Percentiles rank a stretch among this genome's conserved stretches.
phyloP scores from a whole-genome alignment of 75 land plant species.

The Gnetum montanum region DNA sequence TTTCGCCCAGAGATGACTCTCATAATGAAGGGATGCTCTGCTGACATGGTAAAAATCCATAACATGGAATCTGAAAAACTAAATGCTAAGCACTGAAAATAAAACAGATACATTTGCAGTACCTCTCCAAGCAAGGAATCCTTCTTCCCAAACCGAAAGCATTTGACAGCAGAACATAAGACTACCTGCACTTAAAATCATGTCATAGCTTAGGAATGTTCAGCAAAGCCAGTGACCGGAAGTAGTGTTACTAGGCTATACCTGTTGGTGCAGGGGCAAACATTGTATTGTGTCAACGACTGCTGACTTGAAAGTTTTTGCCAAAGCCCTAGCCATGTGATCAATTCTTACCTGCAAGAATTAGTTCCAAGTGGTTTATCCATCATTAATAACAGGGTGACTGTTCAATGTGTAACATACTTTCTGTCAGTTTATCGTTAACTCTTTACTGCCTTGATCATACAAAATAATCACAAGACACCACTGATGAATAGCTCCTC shows the following conservation, averaged over 20 bases:
- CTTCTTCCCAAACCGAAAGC: constrained; percentile 57
- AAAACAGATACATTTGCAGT: no score
- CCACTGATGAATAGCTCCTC: no score
- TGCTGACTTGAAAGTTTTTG: constrained; percentile 66
- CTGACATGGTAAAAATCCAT: no score
- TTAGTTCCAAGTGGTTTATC: background rate
- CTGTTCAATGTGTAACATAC: no score
- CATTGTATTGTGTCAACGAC: constrained; percentile 74
- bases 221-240: background rate
- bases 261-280: constrained; percentile 96
- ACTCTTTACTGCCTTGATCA: no score
- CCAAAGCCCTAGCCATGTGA: constrained; percentile 78
- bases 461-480: no score
- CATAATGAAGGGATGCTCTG: background rate
- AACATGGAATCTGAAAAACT: background rate
- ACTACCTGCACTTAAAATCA: constrained; percentile 50
- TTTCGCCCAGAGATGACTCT: background rate
- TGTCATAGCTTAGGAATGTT: background rate
- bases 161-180: constrained; percentile 71
- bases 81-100: no score
- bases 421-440: no score
- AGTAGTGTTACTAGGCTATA: constrained; percentile 3
- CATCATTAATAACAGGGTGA: background rate
- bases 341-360: constrained; percentile 68
- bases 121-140: constrained; percentile 78